Evolutionary conservation across 805 yeast species (phyloP).

Genomic region (Komagataella pseudopastoris): DNA sequence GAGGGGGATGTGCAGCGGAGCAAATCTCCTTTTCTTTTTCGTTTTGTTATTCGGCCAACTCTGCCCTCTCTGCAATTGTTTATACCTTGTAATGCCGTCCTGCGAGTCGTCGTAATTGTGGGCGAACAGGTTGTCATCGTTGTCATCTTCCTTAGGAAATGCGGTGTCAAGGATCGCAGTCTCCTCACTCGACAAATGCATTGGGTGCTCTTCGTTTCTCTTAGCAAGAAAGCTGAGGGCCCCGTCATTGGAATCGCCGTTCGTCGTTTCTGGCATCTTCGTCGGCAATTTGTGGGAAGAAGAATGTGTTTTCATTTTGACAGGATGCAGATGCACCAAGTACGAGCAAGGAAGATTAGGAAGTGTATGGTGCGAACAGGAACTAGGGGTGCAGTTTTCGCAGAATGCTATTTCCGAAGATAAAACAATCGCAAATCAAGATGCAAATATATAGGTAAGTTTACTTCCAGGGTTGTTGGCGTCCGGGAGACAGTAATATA

Average conservation of each 20-base stretch:
- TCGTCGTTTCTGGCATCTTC: background rate
- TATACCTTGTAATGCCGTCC: background rate
- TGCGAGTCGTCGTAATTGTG: slow-evolving; percentile 1
- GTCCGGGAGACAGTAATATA: too few species aligned
- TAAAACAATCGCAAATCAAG: background rate
- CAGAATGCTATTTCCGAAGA: background rate
- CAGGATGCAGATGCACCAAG: background rate
- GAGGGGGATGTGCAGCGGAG: slow-evolving; percentile 44
- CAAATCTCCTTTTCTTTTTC: slow-evolving; percentile 19
- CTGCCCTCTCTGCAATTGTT: background rate
- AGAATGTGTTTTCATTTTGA: background rate
- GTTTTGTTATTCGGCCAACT: slow-evolving; percentile 13
- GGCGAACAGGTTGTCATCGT: slow-evolving; percentile 1
- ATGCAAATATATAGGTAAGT: background rate
- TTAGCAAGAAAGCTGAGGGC: background rate
- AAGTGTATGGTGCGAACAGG: background rate
- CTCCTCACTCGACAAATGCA: background rate
- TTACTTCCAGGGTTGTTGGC: too few species aligned
- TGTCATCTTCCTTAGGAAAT: background rate
- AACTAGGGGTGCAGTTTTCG: background rate
- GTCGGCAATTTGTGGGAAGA: background rate
- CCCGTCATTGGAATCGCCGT: background rate
- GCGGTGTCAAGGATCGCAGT: background rate
- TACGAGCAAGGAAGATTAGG: background rate
- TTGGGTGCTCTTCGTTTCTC: background rate